Conservation (phyloP, 192 early-diverging fungal species). For the Coemansia sp. region DNA sequence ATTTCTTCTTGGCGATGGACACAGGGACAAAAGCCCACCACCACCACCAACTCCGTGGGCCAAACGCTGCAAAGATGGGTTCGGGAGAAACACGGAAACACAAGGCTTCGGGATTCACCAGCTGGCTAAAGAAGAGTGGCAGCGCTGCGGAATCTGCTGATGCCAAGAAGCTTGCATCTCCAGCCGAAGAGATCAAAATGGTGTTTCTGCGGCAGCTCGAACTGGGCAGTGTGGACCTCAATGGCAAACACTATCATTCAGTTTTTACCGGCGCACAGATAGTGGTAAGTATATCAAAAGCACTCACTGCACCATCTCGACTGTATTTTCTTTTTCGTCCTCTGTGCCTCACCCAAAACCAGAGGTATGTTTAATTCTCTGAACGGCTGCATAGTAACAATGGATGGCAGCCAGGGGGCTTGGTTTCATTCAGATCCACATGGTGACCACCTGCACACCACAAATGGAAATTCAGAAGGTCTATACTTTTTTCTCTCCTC, state of each 20-base stretch:
- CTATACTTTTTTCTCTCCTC: too few species aligned
- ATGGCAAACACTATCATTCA: conserved; percentile 48
- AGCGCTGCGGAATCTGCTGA: conserved; percentile 11
- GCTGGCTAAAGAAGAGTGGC: conserved; percentile 45
- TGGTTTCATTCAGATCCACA: conserved; percentile 6
- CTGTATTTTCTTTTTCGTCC: background rate
- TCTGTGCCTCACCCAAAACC: too few species aligned
- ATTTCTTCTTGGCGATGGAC: background rate
- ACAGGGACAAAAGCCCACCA: conserved; percentile 7
- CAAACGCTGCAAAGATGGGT: background rate
- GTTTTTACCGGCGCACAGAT: conserved; percentile 52
- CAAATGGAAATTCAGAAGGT: too few species aligned
- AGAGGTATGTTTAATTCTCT: too few species aligned
- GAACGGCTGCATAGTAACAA: too few species aligned
- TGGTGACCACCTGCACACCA: background rate
- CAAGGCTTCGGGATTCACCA: conserved; percentile 35
- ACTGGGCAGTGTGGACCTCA: conserved; percentile 43
- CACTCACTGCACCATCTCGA: too few species aligned
- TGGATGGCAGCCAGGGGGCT: background rate
- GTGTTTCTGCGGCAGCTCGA: conserved; percentile 46
- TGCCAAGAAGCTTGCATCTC: conserved; percentile 50
- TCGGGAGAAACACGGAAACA: conserved; percentile 14
- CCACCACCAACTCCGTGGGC: background rate
- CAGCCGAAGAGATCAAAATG: conserved; percentile 51
- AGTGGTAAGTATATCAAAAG: conserved; percentile 32